Conservation (phyloP, 2,329 filamentous ascomycete species). For the Fusarium begoniae region DNA sequence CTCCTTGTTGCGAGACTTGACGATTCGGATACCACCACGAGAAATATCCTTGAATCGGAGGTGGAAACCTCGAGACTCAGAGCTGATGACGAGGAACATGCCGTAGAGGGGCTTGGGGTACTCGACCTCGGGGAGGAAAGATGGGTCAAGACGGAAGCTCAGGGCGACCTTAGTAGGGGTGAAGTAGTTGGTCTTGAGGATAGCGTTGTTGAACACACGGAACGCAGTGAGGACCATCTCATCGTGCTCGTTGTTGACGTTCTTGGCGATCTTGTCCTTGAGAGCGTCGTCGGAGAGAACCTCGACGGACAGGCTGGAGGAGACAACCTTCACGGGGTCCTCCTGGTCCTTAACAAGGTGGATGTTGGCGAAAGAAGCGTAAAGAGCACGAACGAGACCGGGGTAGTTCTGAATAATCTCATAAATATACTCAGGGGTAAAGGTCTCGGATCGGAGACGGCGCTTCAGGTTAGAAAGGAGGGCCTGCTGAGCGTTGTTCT, state of each 20-base stretch:
- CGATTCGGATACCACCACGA: constrained; percentile 96
- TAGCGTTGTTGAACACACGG: constrained; percentile 90
- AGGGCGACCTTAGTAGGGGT: constrained; percentile 98
- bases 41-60: constrained; percentile 97
- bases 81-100: constrained; percentile 98
- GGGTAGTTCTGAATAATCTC: constrained; percentile 96
- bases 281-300: constrained; percentile 80
- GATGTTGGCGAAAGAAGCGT: constrained; percentile 88
- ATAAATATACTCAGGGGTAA: constrained; percentile 96
- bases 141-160: constrained; percentile 91
- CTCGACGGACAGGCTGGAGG: constrained; percentile 67
- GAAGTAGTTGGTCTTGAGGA: constrained; percentile 97
- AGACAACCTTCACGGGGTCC: constrained; percentile 60
- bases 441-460: constrained; percentile 92
- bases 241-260: constrained; percentile 92
- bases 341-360: constrained; percentile 71
- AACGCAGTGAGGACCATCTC: constrained; percentile 98
- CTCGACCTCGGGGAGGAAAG: constrained; percentile 88
- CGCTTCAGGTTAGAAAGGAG: constrained; percentile 95
- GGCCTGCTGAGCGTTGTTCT: constrained; percentile 86
- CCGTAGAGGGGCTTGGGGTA: constrained; percentile 94
- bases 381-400: constrained; percentile 84
- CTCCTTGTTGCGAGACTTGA: constrained; percentile 97
- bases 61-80: constrained; percentile 97
- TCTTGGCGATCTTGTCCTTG: constrained; percentile 79